Evolutionary conservation across 2,329 filamentous ascomycete species (phyloP), one percentile per base, ranked within the genome.

Genomic region (Dactylella cylindrospora): DNA sequence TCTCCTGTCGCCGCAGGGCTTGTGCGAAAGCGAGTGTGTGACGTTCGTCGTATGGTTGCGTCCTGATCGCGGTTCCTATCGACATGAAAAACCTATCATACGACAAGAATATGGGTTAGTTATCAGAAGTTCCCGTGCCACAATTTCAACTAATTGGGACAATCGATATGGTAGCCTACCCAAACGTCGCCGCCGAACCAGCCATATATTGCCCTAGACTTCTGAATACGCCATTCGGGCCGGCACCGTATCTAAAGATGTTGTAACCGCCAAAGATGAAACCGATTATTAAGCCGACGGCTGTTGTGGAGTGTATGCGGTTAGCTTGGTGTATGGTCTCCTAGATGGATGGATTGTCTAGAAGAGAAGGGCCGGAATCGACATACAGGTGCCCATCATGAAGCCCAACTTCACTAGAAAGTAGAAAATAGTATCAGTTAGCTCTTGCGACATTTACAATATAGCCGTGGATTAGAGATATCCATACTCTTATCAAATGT

Each of bases 301-400:
- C 93, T 97, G 40, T 19, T n/a, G 32, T 53, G 22, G n/a, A 12
- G 7, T 3, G 26, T n/a, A 10, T 29, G n/a, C n/a, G n/a, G 26
- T 7, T 41, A 47, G n/a, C 15, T 22, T 59, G 29, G 32, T 9
- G 22, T 13, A 47, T 20, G 32, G 10, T 54, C 44, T 32, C 20
- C 28, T 33, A 13, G 9, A 26, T 22, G 10, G 47, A 13, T 38
- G 29, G 47, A 45, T 32, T 33, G 9, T 39, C 15, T 19, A 57
- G 65, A 31, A 29, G 33, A 60, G 28, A 54, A 36, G 25, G 31
- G 22, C 39, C 29, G 17, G 46, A 53, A 35, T 51, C 55, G 46
- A 82, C 90, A 70, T 86, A 97, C 91, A 94, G 73, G 90, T 88
- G 69, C 93, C 93, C 90, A 97, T 97, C 85, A 98, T 85, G 66